Percentiles rank a stretch among this genome's conserved stretches.
Conservation (phyloP, 106 monocot species). For the Cymbidium sinense region DNA sequence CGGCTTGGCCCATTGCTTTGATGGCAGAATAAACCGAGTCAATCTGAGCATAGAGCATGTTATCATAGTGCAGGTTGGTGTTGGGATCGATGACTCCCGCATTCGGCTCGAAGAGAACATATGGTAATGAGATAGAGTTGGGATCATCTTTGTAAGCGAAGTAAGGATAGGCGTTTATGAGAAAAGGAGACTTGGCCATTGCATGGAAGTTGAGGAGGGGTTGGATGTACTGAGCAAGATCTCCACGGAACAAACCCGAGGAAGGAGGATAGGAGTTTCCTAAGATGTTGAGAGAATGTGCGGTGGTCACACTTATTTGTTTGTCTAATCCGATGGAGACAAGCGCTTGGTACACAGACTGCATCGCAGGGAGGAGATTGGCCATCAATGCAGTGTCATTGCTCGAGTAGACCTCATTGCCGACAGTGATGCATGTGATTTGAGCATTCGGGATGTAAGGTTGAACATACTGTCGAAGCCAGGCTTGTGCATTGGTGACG, state of each 20-base stretch:
- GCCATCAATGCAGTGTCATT: constrained; percentile 51
- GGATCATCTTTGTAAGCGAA: constrained; percentile 79
- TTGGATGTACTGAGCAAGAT: constrained; percentile 41
- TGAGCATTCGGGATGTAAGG: constrained; percentile 51
- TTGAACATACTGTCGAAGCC: constrained; percentile 61
- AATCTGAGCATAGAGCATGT: constrained; percentile 88
- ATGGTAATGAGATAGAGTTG: constrained; percentile 40
- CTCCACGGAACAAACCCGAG: constrained; percentile 51
- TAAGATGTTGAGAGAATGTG: constrained; percentile 62
- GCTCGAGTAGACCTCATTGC: constrained; percentile 76
- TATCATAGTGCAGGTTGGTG: constrained; percentile 70
- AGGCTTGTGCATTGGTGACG: constrained; percentile 41
- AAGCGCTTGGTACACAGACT: constrained; percentile 60
- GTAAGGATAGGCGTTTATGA: constrained; percentile 83
- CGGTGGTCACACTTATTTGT: constrained; percentile 72
- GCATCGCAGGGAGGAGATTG: constrained; percentile 75
- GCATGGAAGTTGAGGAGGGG: constrained; percentile 70
- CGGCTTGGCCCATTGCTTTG: constrained; percentile 44
- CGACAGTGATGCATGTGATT: constrained; percentile 81
- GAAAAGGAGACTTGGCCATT: constrained; percentile 64
- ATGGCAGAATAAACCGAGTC: constrained; percentile 76
- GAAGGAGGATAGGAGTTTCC: constrained; percentile 74
- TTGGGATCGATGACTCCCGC: constrained; percentile 48
- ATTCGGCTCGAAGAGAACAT: constrained; percentile 70
- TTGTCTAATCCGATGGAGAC: constrained; percentile 51